phyloP scores from a whole-genome alignment of 306 rosid genomes.

The Medicago lupulina region DNA sequence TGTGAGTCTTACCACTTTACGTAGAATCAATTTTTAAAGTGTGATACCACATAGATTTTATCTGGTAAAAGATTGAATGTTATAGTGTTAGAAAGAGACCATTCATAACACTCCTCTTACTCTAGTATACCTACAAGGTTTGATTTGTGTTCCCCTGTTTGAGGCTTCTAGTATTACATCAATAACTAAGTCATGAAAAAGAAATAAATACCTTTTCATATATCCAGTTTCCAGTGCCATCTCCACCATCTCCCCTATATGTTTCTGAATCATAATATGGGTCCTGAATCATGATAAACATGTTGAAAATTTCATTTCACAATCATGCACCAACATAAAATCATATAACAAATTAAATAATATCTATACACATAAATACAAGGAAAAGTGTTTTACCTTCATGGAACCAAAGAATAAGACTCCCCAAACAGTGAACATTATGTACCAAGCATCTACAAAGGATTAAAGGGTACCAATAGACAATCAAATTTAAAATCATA shows the following conservation, averaged over 20 bases:
- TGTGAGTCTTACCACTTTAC: too few relatives aligned
- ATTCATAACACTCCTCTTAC: too few relatives aligned
- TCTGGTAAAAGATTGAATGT: too few relatives aligned
- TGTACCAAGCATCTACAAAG: constrained; percentile 47
- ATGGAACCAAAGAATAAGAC: constrained; percentile 86
- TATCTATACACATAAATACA: not conserved
- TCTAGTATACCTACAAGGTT: not conserved
- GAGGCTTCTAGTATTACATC: not conserved
- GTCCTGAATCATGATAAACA: constrained; percentile 58
- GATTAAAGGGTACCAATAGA: constrained; percentile 6
- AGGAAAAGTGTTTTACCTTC: constrained; percentile 60
- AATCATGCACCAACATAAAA: not conserved
- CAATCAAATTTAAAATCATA: constrained; percentile 1
- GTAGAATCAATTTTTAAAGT: too few relatives aligned
- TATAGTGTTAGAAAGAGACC: too few relatives aligned
- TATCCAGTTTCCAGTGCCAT: constrained; percentile 88
- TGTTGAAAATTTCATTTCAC: not conserved
- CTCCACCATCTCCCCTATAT: constrained; percentile 82
- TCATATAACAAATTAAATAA: not conserved
- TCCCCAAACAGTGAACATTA: constrained; percentile 90
- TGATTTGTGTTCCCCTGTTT: not conserved
- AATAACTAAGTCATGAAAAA: not conserved
- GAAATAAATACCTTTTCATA: constrained; percentile 81
- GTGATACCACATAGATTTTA: too few relatives aligned
- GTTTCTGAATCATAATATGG: constrained; percentile 84